Base-by-base conservation (phyloP, 2,329 filamentous ascomycete genomes). In the Aspergillus unguis region DNA sequence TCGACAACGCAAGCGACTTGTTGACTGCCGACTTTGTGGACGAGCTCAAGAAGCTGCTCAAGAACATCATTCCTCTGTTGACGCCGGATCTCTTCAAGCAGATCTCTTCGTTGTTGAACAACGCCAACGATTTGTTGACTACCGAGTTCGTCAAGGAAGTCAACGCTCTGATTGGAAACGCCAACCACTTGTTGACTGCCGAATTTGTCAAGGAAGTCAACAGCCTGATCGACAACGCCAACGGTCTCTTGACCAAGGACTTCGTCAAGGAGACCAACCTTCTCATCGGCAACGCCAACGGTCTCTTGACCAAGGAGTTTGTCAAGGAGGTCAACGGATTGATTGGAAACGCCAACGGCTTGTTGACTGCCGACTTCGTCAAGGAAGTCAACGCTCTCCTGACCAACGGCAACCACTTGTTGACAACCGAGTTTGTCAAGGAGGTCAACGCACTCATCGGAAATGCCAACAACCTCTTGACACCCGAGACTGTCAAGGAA, bases 311-410 rank as follows among this genome's bases (percentile, higher is more conserved):
- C 8, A 44, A 58, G n/a, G 49, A 55, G 3, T 57, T 59, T 50
- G 62, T 68, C 27, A 62, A 64, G 53, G 64, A 68, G 54, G 58
- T 69, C 17, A 66, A 68, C 36, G 55, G 54, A 23, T 51, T 69
- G 5, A 60, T 69, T 8, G 58, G 54, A 17, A 66, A 68, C 31
- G 65, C 61, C 23, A 65, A 64, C 46, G 38, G 54, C 6, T 50
- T 69, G 28, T 56, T 69, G 49, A 63, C 59, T 11, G 33, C 57
- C 25, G 55, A 63, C 29, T 62, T 62, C 11, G 58, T 64, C 50
- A 60, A 67, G 49, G 59, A 63, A 25, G 62, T 66, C 7, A 46
- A 46, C 17, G 48, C 35, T 3, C 37, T 63, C 29, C 45, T 63
- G 7, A 45, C 47, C 25, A 61, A 63, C 32, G 62, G 44, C 46